These are phyloP conservation scores for Hypomontagnella monticulosa DNA, from an alignment of 495 filamentous ascomycete species.

Conservation along the genomic window DNA sequence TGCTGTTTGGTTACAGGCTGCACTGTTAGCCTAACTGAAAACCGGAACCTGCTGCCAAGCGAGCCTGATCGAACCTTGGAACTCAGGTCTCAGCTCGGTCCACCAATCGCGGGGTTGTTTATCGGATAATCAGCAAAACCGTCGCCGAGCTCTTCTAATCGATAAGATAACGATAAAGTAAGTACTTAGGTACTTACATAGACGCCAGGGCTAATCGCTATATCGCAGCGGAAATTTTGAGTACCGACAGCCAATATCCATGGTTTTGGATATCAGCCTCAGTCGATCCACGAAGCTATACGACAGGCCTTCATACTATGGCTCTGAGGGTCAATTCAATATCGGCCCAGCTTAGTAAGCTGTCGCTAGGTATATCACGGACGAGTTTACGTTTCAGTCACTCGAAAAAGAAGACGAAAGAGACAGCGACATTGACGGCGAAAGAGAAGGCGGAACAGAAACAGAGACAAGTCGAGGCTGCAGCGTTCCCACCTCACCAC, in stretches of 20 bases:
- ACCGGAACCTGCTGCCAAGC: constrained; percentile 20
- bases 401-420: constrained; percentile 2
- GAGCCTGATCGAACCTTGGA: constrained; percentile 17
- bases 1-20: not conserved
- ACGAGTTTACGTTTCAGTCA: constrained; percentile 36
- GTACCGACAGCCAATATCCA: not conserved
- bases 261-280: constrained; percentile 17
- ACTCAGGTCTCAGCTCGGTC: not conserved
- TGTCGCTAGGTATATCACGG: constrained; percentile 36
- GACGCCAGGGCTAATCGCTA: not conserved
- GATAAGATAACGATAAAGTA: constrained; percentile 15
- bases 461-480: not conserved
- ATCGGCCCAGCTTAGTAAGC: constrained; percentile 35
- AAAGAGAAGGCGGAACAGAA: constrained; percentile 1
- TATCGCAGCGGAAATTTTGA: constrained; percentile 35
- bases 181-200: constrained; percentile 5
- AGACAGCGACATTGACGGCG: not conserved
- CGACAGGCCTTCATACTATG: constrained; percentile 30
- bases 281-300: constrained; percentile 10
- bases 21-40: constrained; percentile 1
- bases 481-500: constrained; percentile 55
- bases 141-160: not conserved
- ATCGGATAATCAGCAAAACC: constrained; percentile 8
- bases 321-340: constrained; percentile 38
- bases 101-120: constrained; percentile 18